Evolutionary conservation across 163 green algal species (phyloP), one percentile per base, ranked within the genome.

Genomic region (Scenedesmus sp.): DNA sequence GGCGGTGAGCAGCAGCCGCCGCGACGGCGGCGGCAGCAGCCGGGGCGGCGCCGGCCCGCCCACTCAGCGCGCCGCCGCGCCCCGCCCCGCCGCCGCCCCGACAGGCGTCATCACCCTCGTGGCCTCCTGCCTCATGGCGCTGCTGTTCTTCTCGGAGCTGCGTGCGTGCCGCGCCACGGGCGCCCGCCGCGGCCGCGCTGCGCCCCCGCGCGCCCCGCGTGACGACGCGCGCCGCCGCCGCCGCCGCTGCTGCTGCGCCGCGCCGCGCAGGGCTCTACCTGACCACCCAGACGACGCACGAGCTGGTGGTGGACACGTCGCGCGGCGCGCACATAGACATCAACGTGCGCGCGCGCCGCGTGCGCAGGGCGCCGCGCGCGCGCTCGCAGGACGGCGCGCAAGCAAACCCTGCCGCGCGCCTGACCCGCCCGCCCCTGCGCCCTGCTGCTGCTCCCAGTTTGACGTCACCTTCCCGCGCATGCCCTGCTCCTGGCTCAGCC

Each of bases 71-170:
- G n/a, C n/a, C n/a, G n/a, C n/a, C n/a, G n/a, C n/a, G n/a, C n/a
- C n/a, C n/a, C n/a, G n/a, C n/a, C n/a, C n/a, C n/a, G n/a, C n/a
- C n/a, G n/a, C n/a, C n/a, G n/a, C 39, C 39, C 3, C 24, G 58
- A 44, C 63, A 69, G 96, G 96, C 22, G 79, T 97, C 22, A 98
- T 99, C 71, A 98, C 96, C 11, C 80, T 99, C 42, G 89, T 94
- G 11, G 88, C 92, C 5, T 89, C 85, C 11, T 47, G 94, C 17
- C 77, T 98, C 18, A 99, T 99, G 95, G 47, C 91, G 0, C 50
- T 97, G 9, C 87, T 99, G 0, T 99, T 99, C 82, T 69, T 98
- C 3, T 95, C 88, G 3, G 96, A 99, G 81, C 86, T 98, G 1
- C 70, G 93, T 96, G 76, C 88, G 89, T 83, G 29, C 47, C 28